Evolutionary conservation across 2,329 filamentous ascomycete species (phyloP).

Genomic region (Fusarium ambrosium): DNA sequence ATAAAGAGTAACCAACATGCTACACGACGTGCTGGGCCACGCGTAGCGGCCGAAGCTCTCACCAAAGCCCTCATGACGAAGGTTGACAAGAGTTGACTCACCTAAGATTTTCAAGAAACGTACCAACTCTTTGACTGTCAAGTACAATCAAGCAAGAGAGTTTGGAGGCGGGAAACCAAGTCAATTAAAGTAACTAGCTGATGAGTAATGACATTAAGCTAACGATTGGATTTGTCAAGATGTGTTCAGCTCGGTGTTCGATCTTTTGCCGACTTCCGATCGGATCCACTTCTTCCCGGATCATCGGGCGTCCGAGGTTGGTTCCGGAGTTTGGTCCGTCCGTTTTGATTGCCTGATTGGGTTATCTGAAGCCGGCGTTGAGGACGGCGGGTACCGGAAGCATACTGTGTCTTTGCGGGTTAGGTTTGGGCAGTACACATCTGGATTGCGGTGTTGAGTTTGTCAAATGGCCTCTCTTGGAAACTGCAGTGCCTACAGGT

Average conservation of each 20-base stretch:
- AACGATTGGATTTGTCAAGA: not conserved
- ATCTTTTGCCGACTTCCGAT: conserved; percentile 9
- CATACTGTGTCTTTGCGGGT: not conserved
- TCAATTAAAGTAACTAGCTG: conserved; percentile 1
- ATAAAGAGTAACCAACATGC: conserved; percentile 43
- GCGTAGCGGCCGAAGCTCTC: conserved; percentile 16
- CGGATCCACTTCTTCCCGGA: conserved; percentile 23
- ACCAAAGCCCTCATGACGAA: conserved; percentile 18
- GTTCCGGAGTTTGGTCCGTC: not conserved
- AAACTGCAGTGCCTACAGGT: too few species aligned
- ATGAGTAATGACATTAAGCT: not conserved
- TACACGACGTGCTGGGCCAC: conserved; percentile 21
- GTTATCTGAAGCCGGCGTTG: not conserved
- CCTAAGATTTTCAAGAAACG: not conserved
- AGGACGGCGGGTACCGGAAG: not conserved
- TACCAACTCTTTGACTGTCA: not conserved
- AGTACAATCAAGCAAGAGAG: too few species aligned
- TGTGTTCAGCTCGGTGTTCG: conserved; percentile 5
- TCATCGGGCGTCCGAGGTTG: conserved; percentile 15
- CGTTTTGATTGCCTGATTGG: not conserved
- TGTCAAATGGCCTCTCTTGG: not conserved
- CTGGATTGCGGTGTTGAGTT: not conserved
- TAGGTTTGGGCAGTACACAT: not conserved
- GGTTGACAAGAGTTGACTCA: not conserved
- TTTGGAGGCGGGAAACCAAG: not conserved